Conservation (phyloP, 495 filamentous ascomycete genomes). For the Clohesyomyces aquaticus region DNA sequence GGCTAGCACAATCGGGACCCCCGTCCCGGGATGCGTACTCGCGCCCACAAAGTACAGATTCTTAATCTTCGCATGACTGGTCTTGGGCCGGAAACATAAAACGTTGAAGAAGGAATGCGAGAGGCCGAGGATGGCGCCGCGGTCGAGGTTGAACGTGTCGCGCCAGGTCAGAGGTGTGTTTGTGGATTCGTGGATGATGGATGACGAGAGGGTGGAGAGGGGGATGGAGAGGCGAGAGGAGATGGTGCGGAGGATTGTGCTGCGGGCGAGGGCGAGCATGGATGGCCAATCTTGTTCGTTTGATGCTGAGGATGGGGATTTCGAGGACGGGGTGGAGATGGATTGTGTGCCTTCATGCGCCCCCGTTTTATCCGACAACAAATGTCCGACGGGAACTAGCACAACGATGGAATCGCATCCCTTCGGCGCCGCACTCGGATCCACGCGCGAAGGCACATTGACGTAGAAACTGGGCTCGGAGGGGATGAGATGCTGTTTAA, state of each 20-base stretch:
- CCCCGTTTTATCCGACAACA: slow-evolving; percentile 46
- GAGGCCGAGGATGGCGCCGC: slow-evolving; percentile 69
- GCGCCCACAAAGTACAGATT: slow-evolving; percentile 69
- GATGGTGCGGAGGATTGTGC: slow-evolving; percentile 60
- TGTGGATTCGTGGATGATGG: slow-evolving; percentile 61
- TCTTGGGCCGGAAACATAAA: slow-evolving; percentile 64
- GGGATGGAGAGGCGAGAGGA: slow-evolving; percentile 56
- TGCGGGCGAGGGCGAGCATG: slow-evolving; percentile 57
- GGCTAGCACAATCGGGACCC: slow-evolving; percentile 69
- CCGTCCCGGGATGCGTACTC: slow-evolving; percentile 71
- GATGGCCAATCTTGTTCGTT: slow-evolving; percentile 59
- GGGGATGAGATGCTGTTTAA: slow-evolving; percentile 66
- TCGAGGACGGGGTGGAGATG: no score
- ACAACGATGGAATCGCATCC: slow-evolving; percentile 65
- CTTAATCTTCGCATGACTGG: slow-evolving; percentile 54
- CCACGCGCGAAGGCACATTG: slow-evolving; percentile 69
- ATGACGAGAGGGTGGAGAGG: slow-evolving; percentile 50
- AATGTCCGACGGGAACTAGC: slow-evolving; percentile 69
- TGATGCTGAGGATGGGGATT: no score
- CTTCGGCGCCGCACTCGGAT: slow-evolving; percentile 65
- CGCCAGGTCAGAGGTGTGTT: slow-evolving; percentile 68
- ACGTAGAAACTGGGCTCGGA: slow-evolving; percentile 71
- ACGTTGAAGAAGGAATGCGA: slow-evolving; percentile 74
- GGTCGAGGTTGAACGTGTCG: slow-evolving; percentile 67
- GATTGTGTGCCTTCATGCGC: slow-evolving; percentile 42